Evolutionary conservation across 495 filamentous ascomycete genomes (phyloP), one percentile per base, ranked within the genome.

Genomic region (Glarea lozoyensis): DNA sequence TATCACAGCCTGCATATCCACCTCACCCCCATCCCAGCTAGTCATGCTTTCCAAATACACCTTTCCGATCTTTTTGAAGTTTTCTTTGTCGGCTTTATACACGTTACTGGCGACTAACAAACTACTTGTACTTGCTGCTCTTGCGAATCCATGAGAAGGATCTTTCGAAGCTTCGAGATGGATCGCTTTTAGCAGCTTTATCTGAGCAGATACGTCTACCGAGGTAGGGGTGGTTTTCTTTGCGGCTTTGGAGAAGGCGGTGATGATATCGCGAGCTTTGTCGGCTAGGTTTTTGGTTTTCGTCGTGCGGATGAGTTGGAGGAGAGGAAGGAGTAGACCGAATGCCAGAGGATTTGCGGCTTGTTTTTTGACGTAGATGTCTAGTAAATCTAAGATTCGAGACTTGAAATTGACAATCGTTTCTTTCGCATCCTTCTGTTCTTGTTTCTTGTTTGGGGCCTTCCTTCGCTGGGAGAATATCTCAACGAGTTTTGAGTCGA

Each of bases 391-490:
- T 11, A 98, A 66, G 7, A 96, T 80, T 25, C 88, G 82, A 64
- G 82, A 84, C 69, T 98, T 98, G 76, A 97, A 95, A 62, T 90
- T 87, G 50, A 92, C 64, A 53, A 97, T 84, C n/a, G 73, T 85
- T 42, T 90, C 84, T 54, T 85, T 87, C 34, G 92, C 86, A 45
- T 86, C 82, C 57, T 84, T 86, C 45, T 81, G 81, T 56, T 92
- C 83, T 56, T 85, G 77, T 60, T 86, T 86, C 59, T 84, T 82
- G 55, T 67, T 71, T 1, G 62, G 67, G 10, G 55, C 60, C 45
- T 75, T 63, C 34, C 57, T 59, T 20, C 53, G 47, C 44, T 90
- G 81, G 43, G 76, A 70, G 71, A 97, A 95, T 37, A 96, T 82
- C 43, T 84, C 81, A 40, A 78, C 73, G 13, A 98, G 75, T 48